Evolutionary conservation across 768 basidiomycete genomes (phyloP).

Genomic region (Coprinellus micaceus): DNA sequence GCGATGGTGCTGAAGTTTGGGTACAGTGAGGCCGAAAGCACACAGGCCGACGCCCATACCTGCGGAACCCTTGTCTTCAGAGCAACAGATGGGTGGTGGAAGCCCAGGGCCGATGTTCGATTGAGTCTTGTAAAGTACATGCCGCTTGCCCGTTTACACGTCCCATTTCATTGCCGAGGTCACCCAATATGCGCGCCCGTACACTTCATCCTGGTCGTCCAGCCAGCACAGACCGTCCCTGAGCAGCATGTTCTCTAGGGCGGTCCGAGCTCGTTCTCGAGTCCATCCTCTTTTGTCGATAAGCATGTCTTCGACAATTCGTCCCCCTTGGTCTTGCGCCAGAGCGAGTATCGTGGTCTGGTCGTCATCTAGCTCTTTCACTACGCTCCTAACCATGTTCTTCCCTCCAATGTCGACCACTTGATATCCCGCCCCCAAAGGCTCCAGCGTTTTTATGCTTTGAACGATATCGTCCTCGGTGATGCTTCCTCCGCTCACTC

Average conservation of each 20-base stretch:
- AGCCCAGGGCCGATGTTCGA: conserved; percentile 12
- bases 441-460: conserved; percentile 83
- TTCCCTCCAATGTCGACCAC: conserved; percentile 69
- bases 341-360: conserved; percentile 79
- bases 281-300: conserved; percentile 71
- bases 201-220: conserved; percentile 77
- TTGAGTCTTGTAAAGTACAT: conserved; percentile 4
- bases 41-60: conserved; percentile 16
- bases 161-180: conserved; percentile 88
- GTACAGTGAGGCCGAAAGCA: conserved; percentile 12
- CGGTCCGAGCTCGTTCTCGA: conserved; percentile 67
- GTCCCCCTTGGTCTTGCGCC: conserved; percentile 64
- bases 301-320: conserved; percentile 61
- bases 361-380: conserved; percentile 87
- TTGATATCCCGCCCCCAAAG: conserved; percentile 89
- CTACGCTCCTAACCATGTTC: conserved; percentile 86
- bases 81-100: conserved; percentile 16
- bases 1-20: neutral
- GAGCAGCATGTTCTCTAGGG: conserved; percentile 85
- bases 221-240: conserved; percentile 93
- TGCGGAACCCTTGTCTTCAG: conserved; percentile 23
- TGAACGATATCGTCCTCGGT: conserved; percentile 82
- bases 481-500: conserved; percentile 61
- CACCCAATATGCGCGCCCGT: conserved; percentile 78
- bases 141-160: conserved; percentile 28